phyloP scores from a whole-genome alignment of 75 land plant genomes.

The Chamaecyparis obtusa region DNA sequence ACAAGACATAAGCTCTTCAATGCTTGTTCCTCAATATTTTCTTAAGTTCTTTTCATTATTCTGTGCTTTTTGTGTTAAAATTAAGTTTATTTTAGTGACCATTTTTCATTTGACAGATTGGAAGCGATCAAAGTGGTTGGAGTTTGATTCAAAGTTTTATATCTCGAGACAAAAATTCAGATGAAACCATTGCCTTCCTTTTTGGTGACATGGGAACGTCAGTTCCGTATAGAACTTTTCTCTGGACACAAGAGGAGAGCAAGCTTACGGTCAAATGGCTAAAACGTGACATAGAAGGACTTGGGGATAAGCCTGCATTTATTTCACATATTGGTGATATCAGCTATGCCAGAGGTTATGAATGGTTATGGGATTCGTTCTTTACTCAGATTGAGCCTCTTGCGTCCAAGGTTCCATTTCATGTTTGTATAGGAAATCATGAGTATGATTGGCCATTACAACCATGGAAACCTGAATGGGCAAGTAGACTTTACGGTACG shows the following conservation, averaged over 20 bases:
- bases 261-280: slow-evolving; percentile 77
- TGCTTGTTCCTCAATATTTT: neutral
- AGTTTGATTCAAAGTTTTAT: slow-evolving; percentile 67
- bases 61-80: neutral
- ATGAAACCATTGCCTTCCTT: slow-evolving; percentile 79
- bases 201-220: slow-evolving; percentile 87
- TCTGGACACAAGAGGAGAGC: slow-evolving; percentile 78
- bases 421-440: slow-evolving; percentile 43
- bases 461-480: slow-evolving; percentile 89
- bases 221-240: slow-evolving; percentile 69
- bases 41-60: neutral
- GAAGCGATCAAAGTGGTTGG: slow-evolving; percentile 79
- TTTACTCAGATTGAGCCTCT: slow-evolving; percentile 80
- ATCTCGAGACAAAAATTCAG: slow-evolving; percentile 45
- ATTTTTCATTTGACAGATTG: slow-evolving; percentile 53
- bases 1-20: neutral
- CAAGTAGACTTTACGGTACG: slow-evolving; percentile 40
- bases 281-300: slow-evolving; percentile 67
- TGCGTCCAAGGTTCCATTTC: slow-evolving; percentile 70
- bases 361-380: slow-evolving; percentile 91
- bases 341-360: slow-evolving; percentile 88
- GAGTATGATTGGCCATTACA: slow-evolving; percentile 5
- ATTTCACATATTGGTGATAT: slow-evolving; percentile 94
- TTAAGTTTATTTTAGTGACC: neutral
- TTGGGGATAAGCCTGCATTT: slow-evolving; percentile 67